Evolutionary conservation across 2,329 filamentous ascomycete species (phyloP), one percentile per base, ranked within the genome.

Genomic region (Penicillium decumbens): DNA sequence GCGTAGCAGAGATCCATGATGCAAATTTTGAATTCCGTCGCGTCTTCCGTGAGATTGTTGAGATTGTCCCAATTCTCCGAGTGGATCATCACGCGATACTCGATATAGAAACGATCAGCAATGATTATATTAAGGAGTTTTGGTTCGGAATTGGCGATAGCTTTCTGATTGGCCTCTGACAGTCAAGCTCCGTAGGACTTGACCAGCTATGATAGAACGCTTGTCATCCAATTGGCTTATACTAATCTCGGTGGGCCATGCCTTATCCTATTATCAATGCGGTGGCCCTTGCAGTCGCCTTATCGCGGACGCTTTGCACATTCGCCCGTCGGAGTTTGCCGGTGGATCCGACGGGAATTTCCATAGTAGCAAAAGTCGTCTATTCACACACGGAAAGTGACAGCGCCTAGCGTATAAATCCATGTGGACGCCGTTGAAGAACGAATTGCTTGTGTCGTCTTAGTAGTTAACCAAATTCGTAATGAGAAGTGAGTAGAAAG

Each of bases 101-200:
- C 25, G 23, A 51, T 43, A 12, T 4, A 49, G 55, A 25, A 55
- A 28, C 18, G 54, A 56, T 54, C 51, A 23, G 41, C 51, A 24
- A 6, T 4, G 1, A 4, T 28, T 40, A 29, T 32, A 20, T 43
- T 23, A 39, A 52, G 33, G 23, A 47, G 23, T 4, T 29, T 41
- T 35, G 43, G 45, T 50, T 30, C 38, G 37, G 23, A 15, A 44
- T 44, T 44, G 39, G 30, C 41, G 43, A 48, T 41, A 28, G 42
- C 27, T 15, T 24, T 40, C 27, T 53, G 50, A 56, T 56, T 56
- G 51, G 53, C 37, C 23, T 47, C 13, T 15, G 35, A 47, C 45
- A 41, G 50, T 24, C 45, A 42, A 47, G 47, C 47, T 45, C 45
- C 35, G 43, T 49, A 7, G 40, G 47, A 49, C 47, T 56, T 42